Evolutionary conservation across 2,329 filamentous ascomycete genomes (phyloP).

Genomic region (Hypoxylon sp.): DNA sequence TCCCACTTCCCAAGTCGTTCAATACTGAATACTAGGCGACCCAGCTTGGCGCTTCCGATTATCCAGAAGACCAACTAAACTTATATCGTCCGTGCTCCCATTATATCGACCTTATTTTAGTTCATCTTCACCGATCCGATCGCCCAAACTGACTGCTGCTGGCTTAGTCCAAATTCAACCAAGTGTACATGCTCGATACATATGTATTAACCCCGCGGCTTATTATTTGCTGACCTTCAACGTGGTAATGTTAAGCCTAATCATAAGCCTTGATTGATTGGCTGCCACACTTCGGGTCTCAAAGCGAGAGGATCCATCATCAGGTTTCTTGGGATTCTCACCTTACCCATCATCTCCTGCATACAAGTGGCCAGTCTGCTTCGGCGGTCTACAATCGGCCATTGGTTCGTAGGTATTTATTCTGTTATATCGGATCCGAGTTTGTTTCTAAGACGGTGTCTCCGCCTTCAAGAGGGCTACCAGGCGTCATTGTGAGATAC

Average conservation of each 20-base stretch:
- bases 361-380: slow-evolving; percentile 27
- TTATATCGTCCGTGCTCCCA: slow-evolving; percentile 28
- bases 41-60: slow-evolving; percentile 39
- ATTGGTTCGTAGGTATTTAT: slow-evolving; percentile 26
- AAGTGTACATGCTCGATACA: slow-evolving; percentile 22
- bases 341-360: slow-evolving; percentile 43
- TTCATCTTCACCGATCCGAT: slow-evolving; percentile 34
- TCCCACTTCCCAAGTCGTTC: slow-evolving; percentile 16
- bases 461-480: slow-evolving; percentile 30
- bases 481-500: slow-evolving; percentile 30
- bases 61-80: slow-evolving; percentile 31
- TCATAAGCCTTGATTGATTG: slow-evolving; percentile 38
- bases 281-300: slow-evolving; percentile 40
- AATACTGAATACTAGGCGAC: slow-evolving; percentile 5
- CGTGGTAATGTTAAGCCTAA: slow-evolving; percentile 27
- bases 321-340: slow-evolving; percentile 41
- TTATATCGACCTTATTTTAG: slow-evolving; percentile 36
- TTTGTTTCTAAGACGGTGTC: slow-evolving; percentile 28
- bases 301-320: slow-evolving; percentile 44
- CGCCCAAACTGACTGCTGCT: slow-evolving; percentile 17
- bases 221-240: slow-evolving; percentile 41
- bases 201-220: slow-evolving; percentile 38
- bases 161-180: slow-evolving; percentile 19
- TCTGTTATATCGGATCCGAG: slow-evolving; percentile 7
- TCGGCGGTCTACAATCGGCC: slow-evolving; percentile 15